Base-by-base conservation (phyloP, 768 basidiomycete genomes). In the Collybiopsis confluens region DNA sequence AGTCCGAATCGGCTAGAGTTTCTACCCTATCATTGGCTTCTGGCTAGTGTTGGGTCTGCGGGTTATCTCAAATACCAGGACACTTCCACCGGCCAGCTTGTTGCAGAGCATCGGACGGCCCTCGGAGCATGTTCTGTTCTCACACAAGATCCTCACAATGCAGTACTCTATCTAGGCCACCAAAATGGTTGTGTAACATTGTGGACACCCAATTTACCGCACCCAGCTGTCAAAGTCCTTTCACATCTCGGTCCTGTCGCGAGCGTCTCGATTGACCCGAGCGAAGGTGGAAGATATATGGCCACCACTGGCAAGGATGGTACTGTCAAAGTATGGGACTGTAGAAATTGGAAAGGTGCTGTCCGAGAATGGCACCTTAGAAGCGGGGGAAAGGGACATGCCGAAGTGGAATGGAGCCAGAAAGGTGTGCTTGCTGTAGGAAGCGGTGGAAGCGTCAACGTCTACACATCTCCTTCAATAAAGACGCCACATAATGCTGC, bases 11-110 rank as follows among this genome's bases (percentile, higher is more conserved):
- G 87, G 55, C 79, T 99, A 36, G 92, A 95, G 62, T 98, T 92
- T 65, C 77, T 99, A 6, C 93, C 92, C 0, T 98, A 94, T 61
- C 97, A 99, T 65, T 99, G 92, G 88, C 76, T 99, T 9, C 80
- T 99, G 2, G 91, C 83, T 10, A 86, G 82, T 56, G 77, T 93
- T 15, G 92, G 94, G 6, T 90, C 94, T 63, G 74, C 91, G 13
- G 96, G 97, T 2, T 91, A 85, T 67, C 76, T 98, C 0, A 95
- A 95, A 72, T 99, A 98, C 71, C 93, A 96, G 72, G 97, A 99
- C 65, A 95, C 92, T 0, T 93, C 96, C 3, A 98, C 93, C 0
- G 97, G 97, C 11, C 78, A 84, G 52, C 76, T 97, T 36, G 74
- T 98, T 30, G 82, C 84, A 35, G 86, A 92, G 65, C 92, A 96